Conservation (phyloP, 768 basidiomycete species). For the Calocybe gangraenosa region DNA sequence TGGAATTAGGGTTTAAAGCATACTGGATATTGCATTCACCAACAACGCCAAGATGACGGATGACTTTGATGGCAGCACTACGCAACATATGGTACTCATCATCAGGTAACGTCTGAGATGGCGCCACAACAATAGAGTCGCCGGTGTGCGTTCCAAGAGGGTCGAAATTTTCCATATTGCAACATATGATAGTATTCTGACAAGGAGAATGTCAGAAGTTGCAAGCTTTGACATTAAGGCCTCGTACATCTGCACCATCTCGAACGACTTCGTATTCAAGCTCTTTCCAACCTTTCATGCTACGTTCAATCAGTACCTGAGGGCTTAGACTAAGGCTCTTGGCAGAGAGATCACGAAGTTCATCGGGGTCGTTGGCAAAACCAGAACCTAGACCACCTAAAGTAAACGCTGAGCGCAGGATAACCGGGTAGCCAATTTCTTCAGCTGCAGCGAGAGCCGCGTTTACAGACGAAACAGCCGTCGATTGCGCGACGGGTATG, state of each 20-base stretch:
- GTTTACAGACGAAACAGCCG: slow-evolving; percentile 93
- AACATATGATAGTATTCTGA: slow-evolving; percentile 98
- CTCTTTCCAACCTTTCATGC: slow-evolving; percentile 99
- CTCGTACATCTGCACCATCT: slow-evolving; percentile 86
- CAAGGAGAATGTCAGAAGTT: slow-evolving; percentile 9
- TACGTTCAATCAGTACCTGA: slow-evolving; percentile 95
- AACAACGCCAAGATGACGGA: slow-evolving; percentile 86
- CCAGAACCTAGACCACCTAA: slow-evolving; percentile 98
- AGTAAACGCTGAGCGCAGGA: slow-evolving; percentile 94
- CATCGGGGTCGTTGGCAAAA: slow-evolving; percentile 92
- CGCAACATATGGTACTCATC: slow-evolving; percentile 99
- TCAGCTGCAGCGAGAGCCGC: slow-evolving; percentile 90
- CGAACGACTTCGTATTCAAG: slow-evolving; percentile 99
- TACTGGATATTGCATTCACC: slow-evolving; percentile 99
- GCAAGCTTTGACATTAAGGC: slow-evolving; percentile 1
- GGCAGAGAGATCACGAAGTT: slow-evolving; percentile 90
- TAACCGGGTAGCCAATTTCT: slow-evolving; percentile 94
- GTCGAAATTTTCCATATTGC: slow-evolving; percentile 99
- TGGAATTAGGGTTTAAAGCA: slow-evolving; percentile 87
- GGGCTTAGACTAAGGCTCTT: slow-evolving; percentile 88
- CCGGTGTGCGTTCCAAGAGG: slow-evolving; percentile 98
- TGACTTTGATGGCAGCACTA: slow-evolving; percentile 94
- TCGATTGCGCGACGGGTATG: slow-evolving; percentile 93
- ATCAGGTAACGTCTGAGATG: slow-evolving; percentile 95
- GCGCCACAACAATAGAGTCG: slow-evolving; percentile 98